Evolutionary conservation across 2,329 filamentous ascomycete species (phyloP), one percentile per base, ranked within the genome.

Genomic region (Venturia carpophila): DNA sequence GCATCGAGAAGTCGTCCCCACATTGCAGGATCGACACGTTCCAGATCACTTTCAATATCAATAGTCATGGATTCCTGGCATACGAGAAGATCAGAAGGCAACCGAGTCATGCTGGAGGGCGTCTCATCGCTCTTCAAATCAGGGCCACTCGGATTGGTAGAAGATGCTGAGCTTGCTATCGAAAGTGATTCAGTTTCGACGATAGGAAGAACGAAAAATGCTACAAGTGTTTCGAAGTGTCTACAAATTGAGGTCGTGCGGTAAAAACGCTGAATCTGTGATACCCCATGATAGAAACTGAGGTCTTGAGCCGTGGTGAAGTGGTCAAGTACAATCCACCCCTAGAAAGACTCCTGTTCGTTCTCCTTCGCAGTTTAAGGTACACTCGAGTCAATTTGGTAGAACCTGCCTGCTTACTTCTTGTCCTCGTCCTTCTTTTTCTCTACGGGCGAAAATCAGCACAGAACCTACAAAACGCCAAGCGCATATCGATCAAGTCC

Each of bases 401-500:
- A 13, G 37, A 37, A 15, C n/a, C 45, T 30, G 10, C 24, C 37
- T 39, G 15, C 60, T 15, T n/a, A 24, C n/a, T 61, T 43, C 21
- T 27, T 61, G 7, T 61, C 37, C 17, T 15, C 60, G 9, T 27
- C 42, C 34, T 61, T n/a, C 19, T 27, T 60, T 19, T 61, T 41
- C 27, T 39, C 60, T 61, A 45, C 15, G n/a, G n/a, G 11, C 15
- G 15, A n/a, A 43, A 61, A 61, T 63, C 43, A 49, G 62, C 24
- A 52, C 21, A 63, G 2, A 6, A 43, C 27, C 43, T 17, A 43
- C 4, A 61, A 45, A 43, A 27, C 37, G 5, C 15, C 27, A 3
- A 37, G 37, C 5, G 10, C 39, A 43, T n/a, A 27, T 15, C 60
- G 24, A 60, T 61, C 58, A 21, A 37, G 58, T 3, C n/a, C 11